Conservation (phyloP, 1,139 yeast genomes). For the Lodderomyces metapsilosis region DNA sequence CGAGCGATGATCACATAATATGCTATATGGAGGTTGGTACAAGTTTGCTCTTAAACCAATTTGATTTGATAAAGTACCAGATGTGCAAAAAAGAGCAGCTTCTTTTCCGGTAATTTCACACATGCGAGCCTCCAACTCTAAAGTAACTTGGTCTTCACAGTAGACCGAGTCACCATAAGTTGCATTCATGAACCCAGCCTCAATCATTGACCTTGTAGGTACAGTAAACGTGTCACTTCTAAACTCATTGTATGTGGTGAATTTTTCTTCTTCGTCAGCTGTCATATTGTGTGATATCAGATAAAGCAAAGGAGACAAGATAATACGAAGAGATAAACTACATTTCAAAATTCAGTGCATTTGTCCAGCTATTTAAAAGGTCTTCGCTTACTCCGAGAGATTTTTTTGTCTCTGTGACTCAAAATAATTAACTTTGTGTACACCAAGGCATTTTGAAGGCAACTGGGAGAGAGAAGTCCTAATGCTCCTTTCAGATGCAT, state of each 20-base stretch:
- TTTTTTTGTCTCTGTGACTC: background rate
- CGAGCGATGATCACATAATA: conserved; percentile 81
- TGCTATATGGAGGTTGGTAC: conserved; percentile 81
- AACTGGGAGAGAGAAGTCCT: background rate
- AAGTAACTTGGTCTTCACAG: conserved; percentile 74
- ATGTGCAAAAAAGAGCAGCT: conserved; percentile 79
- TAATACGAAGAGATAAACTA: no score
- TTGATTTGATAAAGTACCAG: conserved; percentile 92
- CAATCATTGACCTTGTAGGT: conserved; percentile 73
- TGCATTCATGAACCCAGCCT: conserved; percentile 34
- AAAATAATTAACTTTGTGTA: background rate
- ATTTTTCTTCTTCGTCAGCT: conserved; percentile 19
- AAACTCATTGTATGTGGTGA: conserved; percentile 53
- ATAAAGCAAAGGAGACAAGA: no score
- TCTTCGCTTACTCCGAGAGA: conserved; percentile 2
- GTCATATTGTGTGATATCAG: conserved; percentile 21
- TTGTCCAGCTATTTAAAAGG: no score
- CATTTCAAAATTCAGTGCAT: no score
- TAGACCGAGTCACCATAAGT: conserved; percentile 87
- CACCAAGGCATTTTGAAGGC: background rate
- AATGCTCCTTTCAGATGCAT: background rate
- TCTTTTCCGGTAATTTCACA: conserved; percentile 76
- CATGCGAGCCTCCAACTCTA: conserved; percentile 62
- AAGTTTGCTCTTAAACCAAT: conserved; percentile 78
- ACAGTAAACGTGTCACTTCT: conserved; percentile 93